Evolutionary conservation across 2,329 filamentous ascomycete species (phyloP).

Genomic region (Diaporthe sp.): DNA sequence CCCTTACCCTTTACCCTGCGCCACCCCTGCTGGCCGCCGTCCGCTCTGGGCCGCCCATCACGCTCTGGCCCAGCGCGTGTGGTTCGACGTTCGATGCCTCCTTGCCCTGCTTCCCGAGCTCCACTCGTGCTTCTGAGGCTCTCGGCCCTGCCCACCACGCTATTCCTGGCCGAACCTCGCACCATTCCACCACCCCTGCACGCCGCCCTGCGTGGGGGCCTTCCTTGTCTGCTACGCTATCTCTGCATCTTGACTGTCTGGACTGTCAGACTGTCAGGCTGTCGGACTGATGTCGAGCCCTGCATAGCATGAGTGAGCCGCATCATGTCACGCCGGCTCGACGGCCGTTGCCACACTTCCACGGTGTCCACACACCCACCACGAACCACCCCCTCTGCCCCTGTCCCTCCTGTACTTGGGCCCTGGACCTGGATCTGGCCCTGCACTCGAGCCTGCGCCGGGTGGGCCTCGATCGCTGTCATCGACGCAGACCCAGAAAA

Average conservation of each 20-base stretch:
- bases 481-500: conserved; percentile 24
- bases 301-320: conserved; percentile 26
- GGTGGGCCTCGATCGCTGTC: conserved; percentile 7
- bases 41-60: conserved; percentile 12
- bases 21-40: background rate
- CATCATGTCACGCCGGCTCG: conserved; percentile 2
- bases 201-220: conserved; percentile 3
- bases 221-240: conserved; percentile 15
- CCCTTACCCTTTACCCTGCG: background rate
- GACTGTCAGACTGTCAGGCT: background rate
- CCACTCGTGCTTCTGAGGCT: conserved; percentile 4
- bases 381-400: background rate
- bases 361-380: background rate
- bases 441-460: background rate
- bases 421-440: conserved; percentile 1
- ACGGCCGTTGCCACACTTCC: background rate
- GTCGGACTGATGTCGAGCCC: background rate
- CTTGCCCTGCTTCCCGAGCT: conserved; percentile 10
- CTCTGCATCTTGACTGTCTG: background rate
- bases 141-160: conserved; percentile 26
- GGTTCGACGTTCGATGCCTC: conserved; percentile 23
- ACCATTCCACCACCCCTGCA: conserved; percentile 14
- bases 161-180: conserved; percentile 24
- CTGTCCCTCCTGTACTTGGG: background rate
- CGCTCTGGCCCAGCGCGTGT: conserved; percentile 8